Conservation (phyloP, 176 grass and related monocot species). For the Phoenix roebelenii region DNA sequence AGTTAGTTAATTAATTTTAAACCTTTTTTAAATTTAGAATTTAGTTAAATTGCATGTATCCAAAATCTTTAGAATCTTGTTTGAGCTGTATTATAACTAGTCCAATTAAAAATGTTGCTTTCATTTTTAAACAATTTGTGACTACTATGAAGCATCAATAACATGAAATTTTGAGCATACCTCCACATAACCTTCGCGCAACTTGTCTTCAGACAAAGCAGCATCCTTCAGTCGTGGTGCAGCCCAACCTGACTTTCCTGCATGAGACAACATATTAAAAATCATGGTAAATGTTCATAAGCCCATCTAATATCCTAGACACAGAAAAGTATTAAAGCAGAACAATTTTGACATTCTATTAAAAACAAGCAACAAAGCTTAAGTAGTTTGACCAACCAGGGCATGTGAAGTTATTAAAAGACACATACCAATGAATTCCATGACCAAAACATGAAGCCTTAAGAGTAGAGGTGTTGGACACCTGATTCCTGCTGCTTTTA, state of each 20-base stretch:
- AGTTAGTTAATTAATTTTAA: no score
- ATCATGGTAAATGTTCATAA: neutral
- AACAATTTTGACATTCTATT: neutral
- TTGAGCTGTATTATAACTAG: no score
- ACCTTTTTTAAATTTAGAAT: no score
- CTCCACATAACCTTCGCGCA: constrained; percentile 78
- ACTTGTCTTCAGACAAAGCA: constrained; percentile 68
- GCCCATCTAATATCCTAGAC: no score
- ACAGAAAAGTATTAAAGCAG: neutral
- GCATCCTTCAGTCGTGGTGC: constrained; percentile 94
- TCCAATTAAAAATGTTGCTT: neutral
- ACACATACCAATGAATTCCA: constrained; percentile 91
- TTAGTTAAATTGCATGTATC: no score
- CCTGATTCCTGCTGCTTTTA: constrained; percentile 72
- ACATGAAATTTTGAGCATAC: constrained; percentile 22
- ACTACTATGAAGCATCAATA: neutral
- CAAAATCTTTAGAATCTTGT: no score
- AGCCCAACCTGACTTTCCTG: constrained; percentile 72
- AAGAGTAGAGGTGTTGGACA: constrained; percentile 58
- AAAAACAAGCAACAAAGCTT: neutral
- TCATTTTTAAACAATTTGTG: neutral
- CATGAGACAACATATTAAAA: constrained; percentile 4
- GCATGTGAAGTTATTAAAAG: neutral
- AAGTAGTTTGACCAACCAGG: no score
- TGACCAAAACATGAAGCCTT: constrained; percentile 89